Base-by-base conservation (phyloP, 2,329 filamentous ascomycete species). In the Apiospora sp. region DNA sequence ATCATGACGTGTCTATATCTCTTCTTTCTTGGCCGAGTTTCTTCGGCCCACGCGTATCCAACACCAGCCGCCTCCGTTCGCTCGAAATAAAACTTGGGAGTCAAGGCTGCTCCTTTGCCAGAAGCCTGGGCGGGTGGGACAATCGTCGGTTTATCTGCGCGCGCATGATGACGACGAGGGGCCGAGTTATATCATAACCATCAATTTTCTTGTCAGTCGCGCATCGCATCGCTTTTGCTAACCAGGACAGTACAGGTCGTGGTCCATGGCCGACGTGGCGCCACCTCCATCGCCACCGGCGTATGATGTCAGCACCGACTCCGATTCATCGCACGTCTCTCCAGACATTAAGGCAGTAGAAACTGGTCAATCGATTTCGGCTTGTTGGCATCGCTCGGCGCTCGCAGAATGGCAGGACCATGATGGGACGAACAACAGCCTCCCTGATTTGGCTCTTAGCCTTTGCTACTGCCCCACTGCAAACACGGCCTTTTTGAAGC, bases 121-220 rank as follows among this genome's bases (percentile, higher is more conserved):
- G 70, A 71, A 71, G 70, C 70, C 70, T 71, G 70, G 70, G 70
- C 70, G 70, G 70, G 70, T 71, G 54, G 70, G 70, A 71, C 54
- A 46, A 67, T 43, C 54, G 70, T 71, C 43, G 19, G 24, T 41
- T 37, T 27, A 43, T 61, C 34, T 67, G 44, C 37, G 51, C 70
- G 34, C 61, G 54, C 54, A 64, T 24, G 61, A 48, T 58, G 43
- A 27, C 70, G 41, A 71, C 54, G 43, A 30, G 69, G 70, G 70
- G 41, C 54, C 69, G 69, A 70, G 70, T 71, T 71, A 67, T 67
- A 34, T 30, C 24, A 71, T 37, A 46, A 24, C 41, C 24, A 68
- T 46, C 13, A 12, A 48, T 68, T 24, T 8, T n/a, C n/a, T 7
- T 22, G 37, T 30, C 24, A 12, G 43, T 67, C 43, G n/a, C 41